A percentile compares a stretch with the other conserved stretches of the same genome.
Conservation (phyloP, 1,284 basidiomycete species). For the Hypsizygus ulmarius region DNA sequence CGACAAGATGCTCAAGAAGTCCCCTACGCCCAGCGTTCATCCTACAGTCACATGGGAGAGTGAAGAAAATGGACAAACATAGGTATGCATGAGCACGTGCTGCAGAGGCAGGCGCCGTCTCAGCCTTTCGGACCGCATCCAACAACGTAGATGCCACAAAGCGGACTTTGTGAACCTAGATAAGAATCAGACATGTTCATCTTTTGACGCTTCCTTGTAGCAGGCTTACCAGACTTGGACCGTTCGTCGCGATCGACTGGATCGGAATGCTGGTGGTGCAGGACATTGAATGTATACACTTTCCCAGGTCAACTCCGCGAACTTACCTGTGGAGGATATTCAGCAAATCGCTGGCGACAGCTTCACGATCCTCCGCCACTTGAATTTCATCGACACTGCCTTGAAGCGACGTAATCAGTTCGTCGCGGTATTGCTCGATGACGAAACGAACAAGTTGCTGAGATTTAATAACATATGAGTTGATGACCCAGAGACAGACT, state of each 20-base stretch:
- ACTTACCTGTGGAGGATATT: constrained; percentile 74
- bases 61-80: constrained; percentile 45
- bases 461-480: constrained; percentile 10
- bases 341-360: constrained; percentile 76
- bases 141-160: constrained; percentile 86
- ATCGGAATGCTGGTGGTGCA: constrained; percentile 68
- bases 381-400: constrained; percentile 62
- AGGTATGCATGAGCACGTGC: constrained; percentile 78
- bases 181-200: constrained; percentile 9
- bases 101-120: constrained; percentile 71
- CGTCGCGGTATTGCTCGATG: constrained; percentile 84
- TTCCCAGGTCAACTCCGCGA: constrained; percentile 1
- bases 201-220: not conserved
- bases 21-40: constrained; percentile 50
- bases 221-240: constrained; percentile 64
- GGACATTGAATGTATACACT: not conserved
- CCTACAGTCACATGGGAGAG: constrained; percentile 1
- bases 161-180: constrained; percentile 79
- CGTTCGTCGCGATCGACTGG: constrained; percentile 87
- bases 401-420: constrained; percentile 67
- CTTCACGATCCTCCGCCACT: constrained; percentile 68
- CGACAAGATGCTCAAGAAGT: constrained; percentile 83
- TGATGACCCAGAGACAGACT: constrained; percentile 1
- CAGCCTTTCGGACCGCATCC: constrained; percentile 80
- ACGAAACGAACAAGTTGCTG: constrained; percentile 90